phyloP scores from a whole-genome alignment of 768 basidiomycete genomes.

The Hypholoma sublateritium region DNA sequence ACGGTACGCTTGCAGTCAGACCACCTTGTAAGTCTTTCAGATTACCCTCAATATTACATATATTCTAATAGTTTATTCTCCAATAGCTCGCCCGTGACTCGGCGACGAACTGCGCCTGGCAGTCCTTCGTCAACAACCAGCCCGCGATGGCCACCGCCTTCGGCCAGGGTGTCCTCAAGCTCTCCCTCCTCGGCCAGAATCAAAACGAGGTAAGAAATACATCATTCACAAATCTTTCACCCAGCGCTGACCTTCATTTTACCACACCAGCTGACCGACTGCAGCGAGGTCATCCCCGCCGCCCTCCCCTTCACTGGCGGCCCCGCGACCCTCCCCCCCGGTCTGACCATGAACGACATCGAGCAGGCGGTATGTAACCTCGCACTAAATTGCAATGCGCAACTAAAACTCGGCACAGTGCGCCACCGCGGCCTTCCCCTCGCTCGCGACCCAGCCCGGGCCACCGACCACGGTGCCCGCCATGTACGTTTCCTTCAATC shows the following conservation, averaged over 20 bases:
- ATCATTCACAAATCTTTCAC: too few species aligned
- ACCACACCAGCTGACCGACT: slow-evolving; percentile 35
- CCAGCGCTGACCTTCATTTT: too few species aligned
- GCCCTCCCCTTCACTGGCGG: slow-evolving; percentile 25
- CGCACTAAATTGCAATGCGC: neutral
- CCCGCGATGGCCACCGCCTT: slow-evolving; percentile 32
- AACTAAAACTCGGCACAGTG: slow-evolving; percentile 2
- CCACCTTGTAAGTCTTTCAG: slow-evolving; percentile 22
- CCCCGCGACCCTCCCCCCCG: slow-evolving; percentile 32
- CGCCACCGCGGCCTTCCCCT: slow-evolving; percentile 11
- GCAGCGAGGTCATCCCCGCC: slow-evolving; percentile 43
- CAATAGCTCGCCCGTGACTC: slow-evolving; percentile 33
- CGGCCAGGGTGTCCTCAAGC: slow-evolving; percentile 43
- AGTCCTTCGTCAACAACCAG: slow-evolving; percentile 38
- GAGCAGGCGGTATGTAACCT: slow-evolving; percentile 32
- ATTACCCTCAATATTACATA: neutral
- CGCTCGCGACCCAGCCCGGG: slow-evolving; percentile 11
- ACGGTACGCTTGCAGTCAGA: slow-evolving; percentile 48
- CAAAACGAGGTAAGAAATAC: slow-evolving; percentile 10
- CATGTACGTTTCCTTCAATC: slow-evolving; percentile 4
- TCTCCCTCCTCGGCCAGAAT: slow-evolving; percentile 42
- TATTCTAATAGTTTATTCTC: neutral
- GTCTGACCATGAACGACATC: slow-evolving; percentile 24
- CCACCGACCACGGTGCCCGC: slow-evolving; percentile 9
- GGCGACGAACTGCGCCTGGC: slow-evolving; percentile 49